A percentile compares a stretch with the other conserved stretches of the same genome.
Conservation (phyloP, 345 rosid species). For the Litchi chinensis region DNA sequence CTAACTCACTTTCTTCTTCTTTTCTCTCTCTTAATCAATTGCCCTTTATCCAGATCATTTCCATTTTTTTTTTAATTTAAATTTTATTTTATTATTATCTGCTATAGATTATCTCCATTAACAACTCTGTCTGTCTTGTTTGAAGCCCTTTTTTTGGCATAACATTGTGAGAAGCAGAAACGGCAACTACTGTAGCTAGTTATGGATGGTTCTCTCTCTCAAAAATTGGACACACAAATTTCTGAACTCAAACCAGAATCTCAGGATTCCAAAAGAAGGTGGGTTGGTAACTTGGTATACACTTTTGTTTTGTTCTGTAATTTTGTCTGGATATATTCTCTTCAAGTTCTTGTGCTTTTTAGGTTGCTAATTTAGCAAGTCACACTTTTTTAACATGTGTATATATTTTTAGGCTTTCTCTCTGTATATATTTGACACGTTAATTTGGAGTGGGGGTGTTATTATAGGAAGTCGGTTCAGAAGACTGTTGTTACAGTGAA, state of each 20-base stretch:
- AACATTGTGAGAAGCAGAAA: conserved; percentile 7
- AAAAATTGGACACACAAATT: conserved; percentile 33
- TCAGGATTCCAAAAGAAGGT: conserved; percentile 61
- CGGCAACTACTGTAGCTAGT: neutral
- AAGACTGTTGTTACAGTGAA: conserved; percentile 61
- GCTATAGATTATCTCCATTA: neutral
- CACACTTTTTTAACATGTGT: neutral
- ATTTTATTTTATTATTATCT: neutral
- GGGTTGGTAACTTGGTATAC: neutral
- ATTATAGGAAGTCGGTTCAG: conserved; percentile 53
- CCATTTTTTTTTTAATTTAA: neutral
- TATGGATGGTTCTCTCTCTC: conserved; percentile 46
- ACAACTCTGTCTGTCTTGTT: conserved; percentile 8
- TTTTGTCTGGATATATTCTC: neutral
- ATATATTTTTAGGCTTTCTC: neutral
- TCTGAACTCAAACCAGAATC: conserved; percentile 39
- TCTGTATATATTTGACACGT: neutral
- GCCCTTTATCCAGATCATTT: conserved; percentile 19
- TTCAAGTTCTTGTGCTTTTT: neutral
- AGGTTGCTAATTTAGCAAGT: neutral
- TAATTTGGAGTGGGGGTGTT: neutral
- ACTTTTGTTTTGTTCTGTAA: neutral
- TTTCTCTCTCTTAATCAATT: conserved; percentile 32
- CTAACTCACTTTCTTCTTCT: conserved; percentile 14
- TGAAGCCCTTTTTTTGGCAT: conserved; percentile 5